Evolutionary conservation across 1,284 basidiomycete species (phyloP).

Genomic region (Coniferiporia weirii): DNA sequence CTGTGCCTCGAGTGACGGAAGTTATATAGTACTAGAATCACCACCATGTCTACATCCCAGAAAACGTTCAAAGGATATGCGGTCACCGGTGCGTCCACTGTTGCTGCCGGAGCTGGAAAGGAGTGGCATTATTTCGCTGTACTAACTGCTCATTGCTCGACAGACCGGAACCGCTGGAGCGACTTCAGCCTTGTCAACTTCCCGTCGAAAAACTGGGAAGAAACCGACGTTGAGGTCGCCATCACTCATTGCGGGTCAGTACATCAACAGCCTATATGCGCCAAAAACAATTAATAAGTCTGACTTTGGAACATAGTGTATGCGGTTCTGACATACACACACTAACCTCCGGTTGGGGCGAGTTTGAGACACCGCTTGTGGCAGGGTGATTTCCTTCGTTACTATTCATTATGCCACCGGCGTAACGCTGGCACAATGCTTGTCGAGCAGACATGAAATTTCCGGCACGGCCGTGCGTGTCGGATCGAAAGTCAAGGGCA

Average conservation of each 20-base stretch:
- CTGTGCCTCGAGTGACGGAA: too few species aligned
- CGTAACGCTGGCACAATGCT: background rate
- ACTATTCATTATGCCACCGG: background rate
- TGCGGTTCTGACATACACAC: conserved; percentile 32
- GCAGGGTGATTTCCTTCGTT: conserved; percentile 29
- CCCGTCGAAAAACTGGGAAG: conserved; percentile 30
- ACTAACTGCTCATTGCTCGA: background rate
- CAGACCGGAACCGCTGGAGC: conserved; percentile 31
- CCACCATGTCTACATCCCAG: background rate
- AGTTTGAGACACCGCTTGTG: conserved; percentile 11
- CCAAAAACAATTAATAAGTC: background rate
- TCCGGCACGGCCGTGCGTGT: conserved; percentile 50
- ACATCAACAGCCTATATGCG: background rate
- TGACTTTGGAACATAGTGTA: conserved; percentile 8
- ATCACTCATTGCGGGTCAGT: conserved; percentile 36
- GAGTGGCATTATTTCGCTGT: background rate
- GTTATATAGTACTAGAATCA: background rate
- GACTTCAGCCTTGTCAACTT: conserved; percentile 39
- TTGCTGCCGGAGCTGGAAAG: background rate
- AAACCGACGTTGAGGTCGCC: conserved; percentile 36
- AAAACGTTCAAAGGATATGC: conserved; percentile 19
- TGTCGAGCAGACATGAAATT: conserved; percentile 47
- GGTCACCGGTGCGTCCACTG: conserved; percentile 8
- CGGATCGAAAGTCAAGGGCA: conserved; percentile 46
- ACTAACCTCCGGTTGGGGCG: conserved; percentile 32